A percentile compares a stretch with the other conserved stretches of the same genome.
These are phyloP conservation scores for Collariella sp. DNA, from an alignment of 495 filamentous ascomycete genomes.

Conservation along the genomic window DNA sequence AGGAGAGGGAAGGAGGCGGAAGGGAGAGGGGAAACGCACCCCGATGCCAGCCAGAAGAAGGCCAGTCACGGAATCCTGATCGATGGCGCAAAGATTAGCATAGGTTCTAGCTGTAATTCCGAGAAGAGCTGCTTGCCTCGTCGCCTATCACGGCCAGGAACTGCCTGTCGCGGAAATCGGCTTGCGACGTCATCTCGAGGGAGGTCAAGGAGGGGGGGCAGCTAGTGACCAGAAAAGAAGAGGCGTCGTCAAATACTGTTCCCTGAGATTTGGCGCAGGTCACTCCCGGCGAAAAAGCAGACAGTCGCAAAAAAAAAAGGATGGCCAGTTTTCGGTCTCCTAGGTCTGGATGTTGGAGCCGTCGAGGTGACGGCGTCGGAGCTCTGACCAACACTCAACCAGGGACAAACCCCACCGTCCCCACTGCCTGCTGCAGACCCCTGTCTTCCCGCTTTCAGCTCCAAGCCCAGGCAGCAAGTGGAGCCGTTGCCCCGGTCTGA, in stretches of 20 bases:
- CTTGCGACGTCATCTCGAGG: conserved; percentile 42
- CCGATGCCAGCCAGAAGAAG: conserved; percentile 91
- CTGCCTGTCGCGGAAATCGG: conserved; percentile 77
- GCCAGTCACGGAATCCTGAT: conserved; percentile 84
- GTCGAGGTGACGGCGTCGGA: conserved; percentile 7
- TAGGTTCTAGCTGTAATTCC: conserved; percentile 3
- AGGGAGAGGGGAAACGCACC: conserved; percentile 44
- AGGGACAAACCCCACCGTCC: background rate
- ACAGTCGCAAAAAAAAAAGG: background rate
- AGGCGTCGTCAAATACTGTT: background rate
- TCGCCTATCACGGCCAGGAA: conserved; percentile 97
- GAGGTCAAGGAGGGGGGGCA: background rate
- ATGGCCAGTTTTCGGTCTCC: background rate
- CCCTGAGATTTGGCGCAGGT: background rate
- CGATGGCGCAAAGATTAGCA: conserved; percentile 5
- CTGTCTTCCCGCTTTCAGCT: background rate
- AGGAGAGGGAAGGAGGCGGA: background rate
- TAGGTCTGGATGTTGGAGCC: background rate
- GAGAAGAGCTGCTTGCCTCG: conserved; percentile 52
- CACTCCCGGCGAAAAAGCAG: background rate
- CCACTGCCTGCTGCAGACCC: conserved; percentile 3
- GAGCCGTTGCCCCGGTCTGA: conserved; percentile 2
- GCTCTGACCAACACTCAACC: conserved; percentile 18
- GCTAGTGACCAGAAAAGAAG: background rate
- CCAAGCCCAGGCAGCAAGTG: background rate